phyloP scores from a whole-genome alignment of 2,329 filamentous ascomycete genomes.

The Alternaria triticina region DNA sequence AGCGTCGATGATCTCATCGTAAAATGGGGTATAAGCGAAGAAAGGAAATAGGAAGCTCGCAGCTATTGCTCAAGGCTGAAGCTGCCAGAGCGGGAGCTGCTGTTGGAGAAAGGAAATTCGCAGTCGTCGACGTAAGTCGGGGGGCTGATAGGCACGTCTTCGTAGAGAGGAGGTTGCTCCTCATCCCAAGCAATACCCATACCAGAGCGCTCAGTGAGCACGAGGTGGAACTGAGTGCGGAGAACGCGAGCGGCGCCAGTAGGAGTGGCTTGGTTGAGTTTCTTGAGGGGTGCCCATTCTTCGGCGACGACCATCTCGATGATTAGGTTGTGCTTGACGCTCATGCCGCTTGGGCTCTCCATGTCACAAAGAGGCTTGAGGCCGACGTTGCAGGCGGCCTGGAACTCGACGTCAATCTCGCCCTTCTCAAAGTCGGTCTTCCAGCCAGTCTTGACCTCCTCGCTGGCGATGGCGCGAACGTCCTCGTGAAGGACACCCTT shows the following conservation, averaged over 20 bases:
- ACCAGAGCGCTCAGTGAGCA: conserved; percentile 81
- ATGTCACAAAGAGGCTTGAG: conserved; percentile 78
- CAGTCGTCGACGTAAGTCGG: conserved; percentile 59
- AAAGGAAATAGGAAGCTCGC: not conserved
- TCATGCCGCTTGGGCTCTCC: conserved; percentile 74
- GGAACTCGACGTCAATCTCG: conserved; percentile 83
- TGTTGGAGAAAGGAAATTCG: conserved; percentile 28
- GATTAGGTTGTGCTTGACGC: conserved; percentile 83
- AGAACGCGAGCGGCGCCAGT: conserved; percentile 91
- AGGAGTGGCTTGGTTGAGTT: conserved; percentile 77
- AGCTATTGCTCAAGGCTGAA: conserved; percentile 27
- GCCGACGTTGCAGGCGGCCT: conserved; percentile 65
- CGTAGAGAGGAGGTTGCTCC: conserved; percentile 91
- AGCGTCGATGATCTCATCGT: conserved; percentile 7
- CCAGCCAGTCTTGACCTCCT: conserved; percentile 87
- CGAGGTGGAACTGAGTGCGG: conserved; percentile 86
- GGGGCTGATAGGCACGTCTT: conserved; percentile 87
- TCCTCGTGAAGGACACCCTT: conserved; percentile 79
- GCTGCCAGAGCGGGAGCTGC: conserved; percentile 31
- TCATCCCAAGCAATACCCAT: conserved; percentile 97
- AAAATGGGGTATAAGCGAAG: conserved; percentile 4
- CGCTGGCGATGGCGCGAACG: conserved; percentile 76
- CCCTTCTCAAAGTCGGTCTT: conserved; percentile 78
- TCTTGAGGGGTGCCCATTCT: conserved; percentile 76
- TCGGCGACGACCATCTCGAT: conserved; percentile 94